These are phyloP conservation scores for Pholiota adiposa DNA, from an alignment of 1,284 basidiomycete genomes.

Conservation along the genomic window DNA sequence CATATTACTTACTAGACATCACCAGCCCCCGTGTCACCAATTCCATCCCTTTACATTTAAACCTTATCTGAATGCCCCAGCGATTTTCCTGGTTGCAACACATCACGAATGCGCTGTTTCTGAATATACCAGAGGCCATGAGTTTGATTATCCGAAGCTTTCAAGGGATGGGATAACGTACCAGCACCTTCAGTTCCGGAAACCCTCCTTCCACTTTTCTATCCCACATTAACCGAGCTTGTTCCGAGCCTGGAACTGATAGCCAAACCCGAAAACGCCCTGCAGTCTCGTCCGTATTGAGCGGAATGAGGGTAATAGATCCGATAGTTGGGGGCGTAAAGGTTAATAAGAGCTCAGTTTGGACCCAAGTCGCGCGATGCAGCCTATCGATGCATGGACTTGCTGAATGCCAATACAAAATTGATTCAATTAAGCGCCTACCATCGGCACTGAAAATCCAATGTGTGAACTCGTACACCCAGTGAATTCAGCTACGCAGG, in stretches of 20 bases:
- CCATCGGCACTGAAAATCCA: conserved; percentile 71
- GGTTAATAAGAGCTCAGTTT: conserved; percentile 88
- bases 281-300: conserved; percentile 80
- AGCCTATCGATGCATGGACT: conserved; percentile 52
- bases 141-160: neutral
- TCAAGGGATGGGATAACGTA: conserved; percentile 39
- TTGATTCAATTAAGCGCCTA: conserved; percentile 34
- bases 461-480: conserved; percentile 9
- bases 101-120: conserved; percentile 88
- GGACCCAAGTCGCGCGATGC: conserved; percentile 86
- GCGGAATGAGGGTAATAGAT: conserved; percentile 73
- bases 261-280: conserved; percentile 92
- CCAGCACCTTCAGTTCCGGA: conserved; percentile 86
- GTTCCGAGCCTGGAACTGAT: conserved; percentile 40
- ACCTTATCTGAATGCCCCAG: conserved; percentile 83
- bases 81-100: conserved; percentile 75
- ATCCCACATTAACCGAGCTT: conserved; percentile 68
- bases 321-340: conserved; percentile 78
- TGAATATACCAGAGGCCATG: conserved; percentile 34
- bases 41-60: neutral
- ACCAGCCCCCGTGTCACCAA: neutral
- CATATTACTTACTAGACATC: neutral
- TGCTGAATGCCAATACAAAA: conserved; percentile 1
- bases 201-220: conserved; percentile 88
- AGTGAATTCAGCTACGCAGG: neutral